Percentiles rank a stretch among this genome's conserved stretches.
Evolutionary conservation across 257 asterid genomes (phyloP).

Genomic region (Rehmannia glutinosa): DNA sequence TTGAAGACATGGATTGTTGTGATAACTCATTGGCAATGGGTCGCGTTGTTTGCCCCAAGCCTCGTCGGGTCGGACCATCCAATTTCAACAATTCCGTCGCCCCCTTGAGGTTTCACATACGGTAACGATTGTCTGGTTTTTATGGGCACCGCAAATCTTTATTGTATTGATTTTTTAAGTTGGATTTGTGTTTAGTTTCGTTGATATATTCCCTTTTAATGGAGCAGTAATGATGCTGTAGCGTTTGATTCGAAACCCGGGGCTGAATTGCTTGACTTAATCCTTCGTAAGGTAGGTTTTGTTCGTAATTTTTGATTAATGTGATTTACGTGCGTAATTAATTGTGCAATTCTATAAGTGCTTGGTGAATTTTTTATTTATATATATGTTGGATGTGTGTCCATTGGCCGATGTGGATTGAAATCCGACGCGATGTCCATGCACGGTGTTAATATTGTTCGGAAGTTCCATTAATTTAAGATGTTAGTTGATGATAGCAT

Average conservation of each 20-base stretch:
- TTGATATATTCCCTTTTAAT: not conserved
- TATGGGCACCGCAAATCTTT: too few species aligned
- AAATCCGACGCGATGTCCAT: not conserved
- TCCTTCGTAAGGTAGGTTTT: constrained; percentile 30
- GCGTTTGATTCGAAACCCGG: constrained; percentile 29
- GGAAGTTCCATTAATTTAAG: not conserved
- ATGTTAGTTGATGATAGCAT: not conserved
- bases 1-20: constrained; percentile 28
- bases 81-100: constrained; percentile 14
- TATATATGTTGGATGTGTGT: too few species aligned
- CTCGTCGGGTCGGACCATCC: constrained; percentile 27
- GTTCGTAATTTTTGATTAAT: not conserved
- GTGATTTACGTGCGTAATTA: not conserved
- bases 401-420: too few species aligned
- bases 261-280: constrained; percentile 27
- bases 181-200: not conserved
- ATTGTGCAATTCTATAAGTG: not conserved
- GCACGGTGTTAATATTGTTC: not conserved
- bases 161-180: not conserved
- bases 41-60: constrained; percentile 33
- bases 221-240: constrained; percentile 29
- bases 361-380: not conserved
- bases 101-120: constrained; percentile 25
- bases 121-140: not conserved
- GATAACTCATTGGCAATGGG: constrained; percentile 24